These are phyloP conservation scores for Neurospora sublineolata DNA, from an alignment of 495 filamentous ascomycete species.

Conservation along the genomic window DNA sequence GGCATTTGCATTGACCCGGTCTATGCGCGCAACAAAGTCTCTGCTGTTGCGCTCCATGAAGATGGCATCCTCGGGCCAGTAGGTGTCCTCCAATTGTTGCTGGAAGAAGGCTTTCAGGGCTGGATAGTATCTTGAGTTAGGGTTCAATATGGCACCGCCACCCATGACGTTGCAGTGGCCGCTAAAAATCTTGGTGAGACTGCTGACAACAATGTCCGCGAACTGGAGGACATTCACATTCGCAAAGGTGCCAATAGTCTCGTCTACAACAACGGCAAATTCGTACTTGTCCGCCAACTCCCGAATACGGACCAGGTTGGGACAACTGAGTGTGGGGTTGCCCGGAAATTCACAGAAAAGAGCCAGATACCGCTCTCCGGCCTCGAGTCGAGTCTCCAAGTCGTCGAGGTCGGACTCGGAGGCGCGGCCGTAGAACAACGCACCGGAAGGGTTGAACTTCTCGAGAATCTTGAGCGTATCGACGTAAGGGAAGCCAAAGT, in stretches of 20 bases:
- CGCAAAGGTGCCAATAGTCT: slow-evolving; percentile 91
- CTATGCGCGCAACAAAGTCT: slow-evolving; percentile 75
- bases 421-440: slow-evolving; percentile 80
- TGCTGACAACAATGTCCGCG: slow-evolving; percentile 86
- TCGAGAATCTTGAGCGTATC: slow-evolving; percentile 91
- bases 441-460: slow-evolving; percentile 80
- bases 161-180: slow-evolving; percentile 98
- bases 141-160: slow-evolving; percentile 78
- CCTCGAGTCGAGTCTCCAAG: slow-evolving; percentile 57
- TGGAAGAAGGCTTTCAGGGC: slow-evolving; percentile 50
- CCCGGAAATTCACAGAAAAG: slow-evolving; percentile 93
- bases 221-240: slow-evolving; percentile 86
- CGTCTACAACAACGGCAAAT: slow-evolving; percentile 87
- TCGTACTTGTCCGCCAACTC: slow-evolving; percentile 69
- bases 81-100: slow-evolving; percentile 69
- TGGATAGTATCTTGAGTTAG: slow-evolving; percentile 58
- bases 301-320: slow-evolving; percentile 72
- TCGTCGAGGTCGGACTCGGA: slow-evolving; percentile 75
- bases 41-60: slow-evolving; percentile 95
- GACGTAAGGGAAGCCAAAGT: slow-evolving; percentile 83
- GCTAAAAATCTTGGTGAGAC: slow-evolving; percentile 92
- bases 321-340: slow-evolving; percentile 78
- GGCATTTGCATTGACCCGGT: slow-evolving; percentile 75
- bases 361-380: slow-evolving; percentile 68
- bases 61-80: slow-evolving; percentile 86